These are phyloP conservation scores for Cystobasidiaceae sp. DNA, from an alignment of 1,284 basidiomycete genomes.

Conservation along the genomic window DNA sequence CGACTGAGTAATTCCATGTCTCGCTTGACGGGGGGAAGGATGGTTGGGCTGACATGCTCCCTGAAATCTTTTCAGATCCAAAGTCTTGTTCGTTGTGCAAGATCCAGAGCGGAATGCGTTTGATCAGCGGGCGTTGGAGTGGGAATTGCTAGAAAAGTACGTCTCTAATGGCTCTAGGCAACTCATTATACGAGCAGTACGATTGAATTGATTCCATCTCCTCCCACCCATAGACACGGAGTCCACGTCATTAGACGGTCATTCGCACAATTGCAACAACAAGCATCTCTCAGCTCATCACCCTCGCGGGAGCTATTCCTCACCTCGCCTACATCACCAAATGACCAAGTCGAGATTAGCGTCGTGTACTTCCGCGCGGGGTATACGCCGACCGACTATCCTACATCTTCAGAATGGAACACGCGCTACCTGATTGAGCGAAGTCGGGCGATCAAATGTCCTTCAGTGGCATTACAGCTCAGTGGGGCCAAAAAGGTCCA, in stretches of 20 bases:
- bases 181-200: neutral
- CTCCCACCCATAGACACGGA: constrained; percentile 56
- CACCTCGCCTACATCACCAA: constrained; percentile 3
- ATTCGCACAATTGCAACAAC: constrained; percentile 59
- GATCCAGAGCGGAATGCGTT: constrained; percentile 90
- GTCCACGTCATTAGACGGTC: constrained; percentile 71
- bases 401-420: constrained; percentile 55
- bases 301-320: constrained; percentile 38
- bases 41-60: neutral
- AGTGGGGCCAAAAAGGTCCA: constrained; percentile 96
- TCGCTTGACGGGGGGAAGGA: neutral
- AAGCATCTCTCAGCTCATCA: constrained; percentile 41
- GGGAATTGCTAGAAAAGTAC: constrained; percentile 69
- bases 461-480: constrained; percentile 81
- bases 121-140: constrained; percentile 86
- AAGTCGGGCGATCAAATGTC: constrained; percentile 85
- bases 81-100: constrained; percentile 83
- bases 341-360: constrained; percentile 59
- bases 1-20: neutral
- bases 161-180: constrained; percentile 36
- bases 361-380: constrained; percentile 82
- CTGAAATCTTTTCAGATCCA: constrained; percentile 52
- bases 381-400: constrained; percentile 79
- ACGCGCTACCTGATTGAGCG: constrained; percentile 72
- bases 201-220: neutral